phyloP scores from a whole-genome alignment of 208 protist species.

The Leishmania guyanensis region DNA sequence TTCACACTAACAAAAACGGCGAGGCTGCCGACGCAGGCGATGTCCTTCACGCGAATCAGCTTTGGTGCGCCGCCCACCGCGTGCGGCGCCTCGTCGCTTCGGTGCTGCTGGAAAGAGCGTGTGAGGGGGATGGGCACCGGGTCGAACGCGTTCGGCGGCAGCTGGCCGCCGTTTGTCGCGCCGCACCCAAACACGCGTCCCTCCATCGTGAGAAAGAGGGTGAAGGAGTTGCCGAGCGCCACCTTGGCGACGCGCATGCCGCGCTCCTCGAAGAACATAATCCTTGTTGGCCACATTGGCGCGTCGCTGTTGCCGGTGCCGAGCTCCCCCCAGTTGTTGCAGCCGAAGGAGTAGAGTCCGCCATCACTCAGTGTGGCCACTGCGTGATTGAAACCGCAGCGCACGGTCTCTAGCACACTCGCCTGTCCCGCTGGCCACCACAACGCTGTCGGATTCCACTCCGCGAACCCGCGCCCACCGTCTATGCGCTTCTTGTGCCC shows the following conservation, averaged over 20 bases:
- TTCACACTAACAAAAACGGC: conserved; percentile 56
- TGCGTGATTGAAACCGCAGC: conserved; percentile 67
- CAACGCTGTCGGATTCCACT: conserved; percentile 52
- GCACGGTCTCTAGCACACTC: conserved; percentile 36
- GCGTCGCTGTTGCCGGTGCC: conserved; percentile 62
- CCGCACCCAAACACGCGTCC: conserved; percentile 75
- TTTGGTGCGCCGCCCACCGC: conserved; percentile 18
- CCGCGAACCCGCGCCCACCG: conserved; percentile 44
- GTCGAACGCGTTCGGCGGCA: conserved; percentile 66
- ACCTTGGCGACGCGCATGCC: conserved; percentile 52
- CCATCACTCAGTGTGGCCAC: conserved; percentile 50
- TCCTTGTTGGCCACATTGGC: conserved; percentile 55
- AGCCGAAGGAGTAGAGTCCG: conserved; percentile 58
- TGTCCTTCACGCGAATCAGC: conserved; percentile 66
- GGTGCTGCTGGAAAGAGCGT: conserved; percentile 42
- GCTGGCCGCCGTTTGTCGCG: conserved; percentile 63
- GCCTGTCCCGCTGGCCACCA: conserved; percentile 43
- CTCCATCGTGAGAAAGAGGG: conserved; percentile 67
- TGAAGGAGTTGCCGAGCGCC: conserved; percentile 65
- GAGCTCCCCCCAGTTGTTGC: conserved; percentile 81
- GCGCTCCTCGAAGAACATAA: conserved; percentile 52
- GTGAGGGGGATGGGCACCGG: conserved; percentile 60
- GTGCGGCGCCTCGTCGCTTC: neutral
- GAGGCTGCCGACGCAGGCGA: conserved; percentile 57
- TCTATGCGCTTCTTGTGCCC: conserved; percentile 55